Evolutionary conservation across 768 basidiomycete genomes (phyloP), one percentile per base, ranked within the genome.

Genomic region (Trametes elegans): DNA sequence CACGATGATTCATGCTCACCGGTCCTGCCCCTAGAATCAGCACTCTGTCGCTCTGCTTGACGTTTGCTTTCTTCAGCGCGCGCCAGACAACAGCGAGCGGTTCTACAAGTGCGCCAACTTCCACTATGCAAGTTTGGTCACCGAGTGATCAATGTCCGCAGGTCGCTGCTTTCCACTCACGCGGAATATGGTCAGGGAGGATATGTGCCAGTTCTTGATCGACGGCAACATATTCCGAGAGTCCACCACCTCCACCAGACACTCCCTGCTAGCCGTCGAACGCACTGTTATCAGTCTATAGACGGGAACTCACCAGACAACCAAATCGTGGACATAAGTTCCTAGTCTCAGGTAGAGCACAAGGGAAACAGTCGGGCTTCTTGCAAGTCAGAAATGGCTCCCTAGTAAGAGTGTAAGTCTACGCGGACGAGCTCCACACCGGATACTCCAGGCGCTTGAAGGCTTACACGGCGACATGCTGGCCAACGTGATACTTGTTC

Each of bases 1-100:
- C 48, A 21, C 0, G 18, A 16, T 10, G 16, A 3, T 28, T 6
- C 29, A n/a, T 1, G 69, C 74, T 16, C 60, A 78, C 73, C 7
- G 79, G 78, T 3, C 79, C 79, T 19, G 73, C 72, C 18, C 78
- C 78, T 11, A 73, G 53, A 3, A 80, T 65, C 26, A 80, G 70
- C 13, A 67, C 77, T 13, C 64, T 72, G 43, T 74, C 61, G 0
- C 78, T 76, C 26, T 58, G 53, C 50, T 67, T 66, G 59, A 76
- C 74, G 0, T 70, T 69, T 1, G 74, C 73, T 29, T 68, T 65
- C 58, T 77, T 75, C 16, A 77, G 73, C 2, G 76, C 75, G 43
- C 79, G 73, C 64, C 73, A 77, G 0, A 74, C 76, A 2, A 79
- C 76, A 1, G 77, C 70, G 6, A 80, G 68, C 0, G 79, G 78